These are phyloP conservation scores for Acanthamoeba castellanii DNA, from an alignment of 208 protist species.

Conservation along the genomic window DNA sequence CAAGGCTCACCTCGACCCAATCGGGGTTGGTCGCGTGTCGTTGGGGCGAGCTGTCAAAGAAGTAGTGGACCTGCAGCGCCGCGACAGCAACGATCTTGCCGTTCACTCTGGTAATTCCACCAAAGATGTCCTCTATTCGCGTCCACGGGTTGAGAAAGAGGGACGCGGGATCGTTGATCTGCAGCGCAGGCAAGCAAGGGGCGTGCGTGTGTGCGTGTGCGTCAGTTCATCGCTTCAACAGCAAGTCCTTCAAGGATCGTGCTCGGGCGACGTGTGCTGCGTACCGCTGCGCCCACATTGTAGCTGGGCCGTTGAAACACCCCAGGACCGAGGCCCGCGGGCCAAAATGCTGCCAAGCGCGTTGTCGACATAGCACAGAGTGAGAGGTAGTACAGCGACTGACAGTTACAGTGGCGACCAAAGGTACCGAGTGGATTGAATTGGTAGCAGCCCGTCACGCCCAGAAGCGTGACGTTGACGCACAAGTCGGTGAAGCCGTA, in stretches of 20 bases:
- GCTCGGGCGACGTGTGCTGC: too few relatives aligned
- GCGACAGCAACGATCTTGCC: background rate
- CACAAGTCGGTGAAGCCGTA: conserved; percentile 2
- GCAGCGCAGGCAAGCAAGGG: background rate
- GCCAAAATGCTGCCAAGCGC: conserved; percentile 38
- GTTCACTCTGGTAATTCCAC: background rate
- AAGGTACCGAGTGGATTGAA: conserved; percentile 30
- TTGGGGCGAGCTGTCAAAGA: conserved; percentile 1
- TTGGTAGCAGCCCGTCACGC: conserved; percentile 11
- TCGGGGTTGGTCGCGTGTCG: background rate
- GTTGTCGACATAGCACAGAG: too few relatives aligned
- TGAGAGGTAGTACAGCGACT: background rate
- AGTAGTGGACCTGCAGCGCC: conserved; percentile 33
- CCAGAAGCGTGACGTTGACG: background rate
- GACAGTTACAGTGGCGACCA: background rate
- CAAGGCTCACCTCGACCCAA: background rate
- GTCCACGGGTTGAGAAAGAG: conserved; percentile 50
- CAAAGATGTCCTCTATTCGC: conserved; percentile 19
- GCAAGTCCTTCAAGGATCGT: background rate
- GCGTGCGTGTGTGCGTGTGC: background rate
- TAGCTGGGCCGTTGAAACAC: background rate
- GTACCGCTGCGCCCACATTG: conserved; percentile 50
- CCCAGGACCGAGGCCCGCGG: background rate
- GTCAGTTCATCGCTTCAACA: background rate
- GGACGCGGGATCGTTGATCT: conserved; percentile 16